Percentiles rank a stretch among this genome's conserved stretches.
Conservation (phyloP, 2,329 filamentous ascomycete genomes). For the Pseudogymnoascus sp. region DNA sequence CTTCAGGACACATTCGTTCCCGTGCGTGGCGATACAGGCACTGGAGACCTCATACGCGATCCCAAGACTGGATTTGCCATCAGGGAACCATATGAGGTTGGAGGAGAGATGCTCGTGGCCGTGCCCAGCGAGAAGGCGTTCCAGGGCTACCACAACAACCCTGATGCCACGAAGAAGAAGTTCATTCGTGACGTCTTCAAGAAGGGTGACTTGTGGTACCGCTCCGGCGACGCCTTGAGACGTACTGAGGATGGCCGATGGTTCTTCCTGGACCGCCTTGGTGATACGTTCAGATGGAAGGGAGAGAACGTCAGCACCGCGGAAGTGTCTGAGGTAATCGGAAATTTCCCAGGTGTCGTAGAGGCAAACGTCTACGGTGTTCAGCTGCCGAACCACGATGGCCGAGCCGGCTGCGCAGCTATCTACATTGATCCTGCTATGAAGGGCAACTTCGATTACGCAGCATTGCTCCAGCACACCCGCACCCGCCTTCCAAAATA, state of each 20-base stretch:
- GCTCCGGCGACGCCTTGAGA: conserved; percentile 60
- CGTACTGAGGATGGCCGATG: conserved; percentile 56
- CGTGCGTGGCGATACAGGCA: conserved; percentile 61
- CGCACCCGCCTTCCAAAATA: conserved; percentile 60
- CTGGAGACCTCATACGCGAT: conserved; percentile 59
- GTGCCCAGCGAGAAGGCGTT: conserved; percentile 52
- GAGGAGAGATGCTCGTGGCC: conserved; percentile 68
- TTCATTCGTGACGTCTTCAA: conserved; percentile 56
- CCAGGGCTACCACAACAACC: conserved; percentile 63
- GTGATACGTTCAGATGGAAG: conserved; percentile 72
- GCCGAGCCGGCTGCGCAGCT: conserved; percentile 59
- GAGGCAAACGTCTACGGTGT: conserved; percentile 69
- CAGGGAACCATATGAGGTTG: conserved; percentile 56
- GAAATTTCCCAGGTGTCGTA: conserved; percentile 48
- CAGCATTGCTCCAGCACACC: conserved; percentile 50
- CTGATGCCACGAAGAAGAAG: conserved; percentile 59
- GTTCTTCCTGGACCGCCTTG: conserved; percentile 64
- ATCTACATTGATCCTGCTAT: conserved; percentile 49
- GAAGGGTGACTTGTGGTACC: conserved; percentile 62
- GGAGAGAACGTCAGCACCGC: conserved; percentile 60
- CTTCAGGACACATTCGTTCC: conserved; percentile 53
- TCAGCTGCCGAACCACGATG: conserved; percentile 57
- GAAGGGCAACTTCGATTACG: conserved; percentile 49
- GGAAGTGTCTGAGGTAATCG: conserved; percentile 59
- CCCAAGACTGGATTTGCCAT: conserved; percentile 60